A percentile compares a stretch with the other conserved stretches of the same genome.
phyloP scores from a whole-genome alignment of 805 yeast genomes.

The Teunomyces pallodes region DNA sequence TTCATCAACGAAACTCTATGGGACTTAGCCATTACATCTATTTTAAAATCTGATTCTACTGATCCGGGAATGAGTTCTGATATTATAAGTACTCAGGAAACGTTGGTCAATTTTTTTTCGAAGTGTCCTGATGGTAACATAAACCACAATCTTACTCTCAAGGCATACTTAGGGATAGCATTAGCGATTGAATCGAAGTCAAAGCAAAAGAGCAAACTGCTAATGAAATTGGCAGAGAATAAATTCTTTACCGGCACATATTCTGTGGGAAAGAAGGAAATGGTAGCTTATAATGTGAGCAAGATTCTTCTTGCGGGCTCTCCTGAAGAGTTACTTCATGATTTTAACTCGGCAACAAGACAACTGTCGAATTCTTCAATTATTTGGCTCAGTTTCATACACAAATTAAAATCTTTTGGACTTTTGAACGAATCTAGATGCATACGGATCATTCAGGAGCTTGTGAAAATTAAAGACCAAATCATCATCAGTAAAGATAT shows the following conservation, averaged over 20 bases:
- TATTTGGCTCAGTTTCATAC: slow-evolving; percentile 35
- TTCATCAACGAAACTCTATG: slow-evolving; percentile 25
- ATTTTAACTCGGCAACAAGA: slow-evolving; percentile 30
- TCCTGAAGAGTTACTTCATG: slow-evolving; percentile 34
- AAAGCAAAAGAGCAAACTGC: slow-evolving; percentile 21
- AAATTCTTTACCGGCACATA: slow-evolving; percentile 14
- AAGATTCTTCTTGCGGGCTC: slow-evolving; percentile 25
- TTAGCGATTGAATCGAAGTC: slow-evolving; percentile 26
- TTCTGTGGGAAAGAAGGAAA: slow-evolving; percentile 14
- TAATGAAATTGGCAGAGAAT: slow-evolving; percentile 26
- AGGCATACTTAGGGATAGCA: slow-evolving; percentile 38
- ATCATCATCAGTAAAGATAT: slow-evolving; percentile 34
- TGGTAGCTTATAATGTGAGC: slow-evolving; percentile 22
- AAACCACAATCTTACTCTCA: slow-evolving; percentile 19
- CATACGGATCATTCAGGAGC: slow-evolving; percentile 22
- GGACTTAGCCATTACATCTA: slow-evolving; percentile 21
- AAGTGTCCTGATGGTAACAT: slow-evolving; percentile 7
- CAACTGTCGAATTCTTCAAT: slow-evolving; percentile 23
- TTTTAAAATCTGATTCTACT: slow-evolving; percentile 1
- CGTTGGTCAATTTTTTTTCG: slow-evolving; percentile 18
- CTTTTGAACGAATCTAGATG: slow-evolving; percentile 30
- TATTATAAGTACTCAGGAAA: slow-evolving; percentile 29
- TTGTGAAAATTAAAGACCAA: slow-evolving; percentile 18
- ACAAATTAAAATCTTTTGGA: slow-evolving; percentile 30
- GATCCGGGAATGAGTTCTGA: slow-evolving; percentile 4